A percentile compares a stretch with the other conserved stretches of the same genome.
These are phyloP conservation scores for Mycena metata DNA, from an alignment of 768 basidiomycete species.

Conservation along the genomic window DNA sequence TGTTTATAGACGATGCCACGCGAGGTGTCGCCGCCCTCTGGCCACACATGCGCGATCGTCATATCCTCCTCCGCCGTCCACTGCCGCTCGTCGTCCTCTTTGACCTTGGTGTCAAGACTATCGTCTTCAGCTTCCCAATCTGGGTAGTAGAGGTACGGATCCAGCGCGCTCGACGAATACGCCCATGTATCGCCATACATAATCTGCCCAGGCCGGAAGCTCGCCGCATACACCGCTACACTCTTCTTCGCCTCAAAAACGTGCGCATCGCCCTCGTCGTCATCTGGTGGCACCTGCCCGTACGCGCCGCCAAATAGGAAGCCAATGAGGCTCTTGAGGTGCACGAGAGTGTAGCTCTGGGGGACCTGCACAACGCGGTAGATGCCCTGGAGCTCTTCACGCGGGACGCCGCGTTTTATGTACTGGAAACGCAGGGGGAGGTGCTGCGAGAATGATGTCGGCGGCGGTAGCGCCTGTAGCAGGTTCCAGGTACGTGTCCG, in stretches of 20 bases:
- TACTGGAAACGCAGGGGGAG: conserved; percentile 61
- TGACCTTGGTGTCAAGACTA: conserved; percentile 52
- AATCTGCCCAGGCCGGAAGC: conserved; percentile 67
- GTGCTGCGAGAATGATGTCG: conserved; percentile 70
- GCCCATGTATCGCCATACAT: conserved; percentile 61
- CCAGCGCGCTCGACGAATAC: conserved; percentile 65
- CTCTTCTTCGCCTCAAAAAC: conserved; percentile 72
- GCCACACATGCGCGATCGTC: conserved; percentile 71
- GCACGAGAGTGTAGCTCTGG: conserved; percentile 75
- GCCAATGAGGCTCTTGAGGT: conserved; percentile 71
- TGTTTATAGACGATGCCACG: conserved; percentile 76
- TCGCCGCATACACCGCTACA: conserved; percentile 55
- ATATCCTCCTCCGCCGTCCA: conserved; percentile 83
- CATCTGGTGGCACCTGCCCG: conserved; percentile 27
- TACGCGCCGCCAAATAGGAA: conserved; percentile 66
- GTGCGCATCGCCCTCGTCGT: conserved; percentile 51
- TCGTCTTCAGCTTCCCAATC: conserved; percentile 47
- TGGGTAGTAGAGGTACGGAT: conserved; percentile 63
- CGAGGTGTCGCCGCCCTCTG: conserved; percentile 55
- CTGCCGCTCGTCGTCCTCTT: conserved; percentile 64
- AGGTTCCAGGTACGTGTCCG: conserved; percentile 61
- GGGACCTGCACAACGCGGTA: conserved; percentile 80
- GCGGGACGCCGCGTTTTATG: conserved; percentile 27
- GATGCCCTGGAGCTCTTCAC: conserved; percentile 59
- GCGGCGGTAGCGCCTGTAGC: conserved; percentile 54